Evolutionary conservation across 768 basidiomycete species (phyloP), one percentile per base, ranked within the genome.

Genomic region (Lactarius trivialis): DNA sequence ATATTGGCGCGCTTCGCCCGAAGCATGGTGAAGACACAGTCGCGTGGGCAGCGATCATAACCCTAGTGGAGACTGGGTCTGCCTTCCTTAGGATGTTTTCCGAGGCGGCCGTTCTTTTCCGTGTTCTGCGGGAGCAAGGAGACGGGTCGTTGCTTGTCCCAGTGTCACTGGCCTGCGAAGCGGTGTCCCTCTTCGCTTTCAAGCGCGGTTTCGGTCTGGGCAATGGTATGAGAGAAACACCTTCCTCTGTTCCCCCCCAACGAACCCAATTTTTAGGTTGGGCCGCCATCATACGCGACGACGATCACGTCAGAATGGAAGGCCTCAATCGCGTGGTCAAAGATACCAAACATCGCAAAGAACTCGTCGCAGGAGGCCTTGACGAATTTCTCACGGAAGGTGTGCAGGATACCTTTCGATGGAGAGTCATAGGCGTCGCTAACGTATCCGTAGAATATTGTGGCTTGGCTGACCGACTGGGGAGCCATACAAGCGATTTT

Each of bases 341-440:
- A 66, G 72, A 81, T 49, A 70, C 76, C 19, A 62, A 68, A 26
- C 86, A 91, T 68, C 81, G 88, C 21, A 85, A 91, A 65, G 90
- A 92, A 70, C 74, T 91, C 45, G 85, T 89, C 7, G 86, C 89
- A 0, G 82, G 85, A 12, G 82, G 82, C 48, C 75, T 91, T 56
- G 24, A 24, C 2, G 45, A 48, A 14, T 48, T 48, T 2, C 45
- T 48, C 12, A 48, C 45, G 6, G 12, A 21, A 48, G 45, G 45
- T 48, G 24, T 26, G 74, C 76, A 65, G 76, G 75, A 33, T 82
- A 82, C 67, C 71, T 88, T 14, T n/a, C 30, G 2, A 28, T 41
- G 15, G 2, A 26, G 28, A 19, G n/a, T n/a, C n/a, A n/a, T n/a
- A n/a, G 17, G 28, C 14, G 14, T 12, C 39, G 15, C 37, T 39